Percentiles rank a stretch among this genome's conserved stretches.
phyloP scores from a whole-genome alignment of 2,329 filamentous ascomycete genomes.

The Apiospora marii region DNA sequence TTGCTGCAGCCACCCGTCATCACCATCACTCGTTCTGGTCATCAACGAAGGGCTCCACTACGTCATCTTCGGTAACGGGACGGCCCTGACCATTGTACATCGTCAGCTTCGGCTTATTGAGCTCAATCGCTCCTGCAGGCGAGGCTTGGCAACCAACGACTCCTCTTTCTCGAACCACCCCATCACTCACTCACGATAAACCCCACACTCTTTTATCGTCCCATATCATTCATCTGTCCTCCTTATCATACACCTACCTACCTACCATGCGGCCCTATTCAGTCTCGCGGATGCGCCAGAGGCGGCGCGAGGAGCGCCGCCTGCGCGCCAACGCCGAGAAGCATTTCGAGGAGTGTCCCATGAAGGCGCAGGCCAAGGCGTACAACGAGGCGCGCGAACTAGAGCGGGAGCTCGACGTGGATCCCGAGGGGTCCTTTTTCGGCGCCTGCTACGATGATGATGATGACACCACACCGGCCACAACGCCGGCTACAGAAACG shows the following conservation, averaged over 20 bases:
- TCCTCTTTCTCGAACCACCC: not conserved
- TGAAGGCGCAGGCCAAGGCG: not conserved
- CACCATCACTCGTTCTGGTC: not conserved
- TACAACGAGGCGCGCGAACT: not conserved
- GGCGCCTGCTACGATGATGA: not conserved
- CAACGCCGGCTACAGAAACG: not conserved
- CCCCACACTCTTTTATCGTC: not conserved
- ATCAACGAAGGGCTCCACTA: not conserved
- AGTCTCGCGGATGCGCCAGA: not conserved
- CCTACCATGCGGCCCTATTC: not conserved
- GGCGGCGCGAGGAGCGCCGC: not conserved
- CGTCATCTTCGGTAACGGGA: not conserved
- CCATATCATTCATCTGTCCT: not conserved
- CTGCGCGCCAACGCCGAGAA: not conserved
- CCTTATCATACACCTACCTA: not conserved
- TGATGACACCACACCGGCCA: not conserved
- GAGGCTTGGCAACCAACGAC: not conserved
- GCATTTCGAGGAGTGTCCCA: not conserved
- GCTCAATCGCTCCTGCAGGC: not conserved
- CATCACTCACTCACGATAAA: not conserved
- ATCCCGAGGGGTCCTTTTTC: not conserved
- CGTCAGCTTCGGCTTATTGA: not conserved
- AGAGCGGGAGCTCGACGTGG: not conserved
- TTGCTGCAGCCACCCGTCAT: not conserved
- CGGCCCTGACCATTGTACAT: slow-evolving; percentile 2